phyloP scores from a whole-genome alignment of 2,329 filamentous ascomycete genomes.

The Blastomyces gilchristii region DNA sequence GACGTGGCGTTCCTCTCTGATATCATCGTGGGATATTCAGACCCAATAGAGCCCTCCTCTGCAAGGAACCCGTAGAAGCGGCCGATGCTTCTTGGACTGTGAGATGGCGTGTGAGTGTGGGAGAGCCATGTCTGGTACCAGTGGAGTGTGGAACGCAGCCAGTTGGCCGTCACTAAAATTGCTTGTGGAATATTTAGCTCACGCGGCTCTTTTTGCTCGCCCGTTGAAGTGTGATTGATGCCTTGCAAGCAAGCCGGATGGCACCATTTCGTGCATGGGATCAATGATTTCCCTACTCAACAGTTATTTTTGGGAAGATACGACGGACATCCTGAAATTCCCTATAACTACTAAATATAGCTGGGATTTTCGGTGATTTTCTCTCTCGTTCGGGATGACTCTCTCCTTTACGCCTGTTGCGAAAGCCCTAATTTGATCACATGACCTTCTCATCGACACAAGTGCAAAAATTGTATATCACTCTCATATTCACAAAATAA shows the following conservation, averaged over 20 bases:
- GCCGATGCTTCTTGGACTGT: neutral
- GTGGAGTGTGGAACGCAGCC: neutral
- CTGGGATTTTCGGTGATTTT: neutral
- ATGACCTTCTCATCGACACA: too few relatives aligned
- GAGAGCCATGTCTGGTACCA: neutral
- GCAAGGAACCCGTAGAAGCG: constrained; percentile 14
- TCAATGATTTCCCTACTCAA: neutral
- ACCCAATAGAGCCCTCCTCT: constrained; percentile 11
- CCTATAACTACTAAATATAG: neutral
- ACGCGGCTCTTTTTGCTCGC: neutral
- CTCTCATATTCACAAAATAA: too few relatives aligned
- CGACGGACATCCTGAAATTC: neutral
- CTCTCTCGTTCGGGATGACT: neutral
- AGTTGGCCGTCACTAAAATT: neutral
- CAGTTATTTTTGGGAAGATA: neutral
- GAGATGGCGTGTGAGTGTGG: neutral
- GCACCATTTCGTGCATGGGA: neutral
- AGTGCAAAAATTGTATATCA: neutral
- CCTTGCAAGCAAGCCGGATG: neutral
- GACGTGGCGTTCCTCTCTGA: constrained; percentile 11
- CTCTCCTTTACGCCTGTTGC: neutral
- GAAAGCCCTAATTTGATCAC: neutral
- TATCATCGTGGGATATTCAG: constrained; percentile 12
- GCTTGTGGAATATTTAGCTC: neutral
- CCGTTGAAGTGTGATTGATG: neutral